These are phyloP conservation scores for Allomyces macrogynus DNA, from an alignment of 192 early-diverging fungal genomes.

Conservation along the genomic window DNA sequence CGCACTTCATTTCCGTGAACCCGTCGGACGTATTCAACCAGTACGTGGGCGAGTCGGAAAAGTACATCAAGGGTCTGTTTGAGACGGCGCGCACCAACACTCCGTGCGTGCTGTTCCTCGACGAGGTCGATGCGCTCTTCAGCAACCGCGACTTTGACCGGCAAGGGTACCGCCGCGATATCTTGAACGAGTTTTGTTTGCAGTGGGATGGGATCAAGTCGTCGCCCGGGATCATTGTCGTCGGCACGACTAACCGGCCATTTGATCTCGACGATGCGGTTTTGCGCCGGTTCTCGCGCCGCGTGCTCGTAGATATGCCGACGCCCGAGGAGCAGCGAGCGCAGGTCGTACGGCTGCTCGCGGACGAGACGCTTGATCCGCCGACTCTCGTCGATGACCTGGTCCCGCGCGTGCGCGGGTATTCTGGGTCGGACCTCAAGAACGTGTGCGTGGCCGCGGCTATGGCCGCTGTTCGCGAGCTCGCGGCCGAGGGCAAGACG, in stretches of 20 bases:
- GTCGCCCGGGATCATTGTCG: constrained; percentile 52
- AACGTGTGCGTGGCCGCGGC: constrained; percentile 83
- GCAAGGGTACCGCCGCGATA: constrained; percentile 49
- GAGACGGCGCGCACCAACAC: constrained; percentile 72
- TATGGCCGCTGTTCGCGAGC: constrained; percentile 37
- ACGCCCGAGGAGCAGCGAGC: constrained; percentile 45
- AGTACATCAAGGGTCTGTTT: constrained; percentile 85
- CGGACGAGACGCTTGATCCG: constrained; percentile 44
- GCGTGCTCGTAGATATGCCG: constrained; percentile 82
- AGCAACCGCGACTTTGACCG: constrained; percentile 35
- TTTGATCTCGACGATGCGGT: constrained; percentile 96
- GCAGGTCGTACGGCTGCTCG: constrained; percentile 59
- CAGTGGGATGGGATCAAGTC: constrained; percentile 83
- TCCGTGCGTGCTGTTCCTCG: constrained; percentile 93
- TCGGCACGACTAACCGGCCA: constrained; percentile 89
- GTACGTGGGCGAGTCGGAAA: constrained; percentile 94
- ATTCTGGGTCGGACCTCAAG: constrained; percentile 86
- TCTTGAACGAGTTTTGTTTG: constrained; percentile 80
- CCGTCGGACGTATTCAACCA: constrained; percentile 64
- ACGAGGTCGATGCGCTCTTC: constrained; percentile 88
- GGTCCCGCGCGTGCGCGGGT: constrained; percentile 40
- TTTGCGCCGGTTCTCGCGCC: constrained; percentile 72
- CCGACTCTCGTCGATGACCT: constrained; percentile 47
- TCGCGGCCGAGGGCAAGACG: constrained; percentile 10
- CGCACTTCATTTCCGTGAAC: constrained; percentile 53